Conservation (phyloP, 2,329 filamentous ascomycete genomes). For the Pseudocercospora crystallina region DNA sequence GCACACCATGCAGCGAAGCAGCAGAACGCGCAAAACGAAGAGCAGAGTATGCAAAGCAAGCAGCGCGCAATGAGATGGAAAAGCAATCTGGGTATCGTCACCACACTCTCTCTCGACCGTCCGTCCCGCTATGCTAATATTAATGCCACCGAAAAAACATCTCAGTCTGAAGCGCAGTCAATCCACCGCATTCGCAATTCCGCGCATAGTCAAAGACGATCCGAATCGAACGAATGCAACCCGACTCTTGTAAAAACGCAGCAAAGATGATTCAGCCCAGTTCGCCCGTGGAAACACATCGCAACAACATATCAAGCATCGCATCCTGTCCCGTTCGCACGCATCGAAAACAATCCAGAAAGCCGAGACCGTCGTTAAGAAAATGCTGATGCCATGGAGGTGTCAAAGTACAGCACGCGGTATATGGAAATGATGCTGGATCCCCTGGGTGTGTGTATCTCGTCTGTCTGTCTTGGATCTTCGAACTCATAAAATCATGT, state of each 20-base stretch:
- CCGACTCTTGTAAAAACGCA: neutral
- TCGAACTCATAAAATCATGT: neutral
- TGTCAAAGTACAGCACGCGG: too few species aligned
- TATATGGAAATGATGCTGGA: too few species aligned
- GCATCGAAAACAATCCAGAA: neutral
- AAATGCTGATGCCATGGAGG: neutral
- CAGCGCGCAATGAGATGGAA: neutral
- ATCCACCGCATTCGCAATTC: too few species aligned
- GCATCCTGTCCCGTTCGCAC: too few species aligned
- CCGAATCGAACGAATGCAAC: conserved; percentile 3
- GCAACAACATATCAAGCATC: neutral
- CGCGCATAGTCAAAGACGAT: neutral
- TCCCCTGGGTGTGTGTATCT: too few species aligned
- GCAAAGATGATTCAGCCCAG: neutral
- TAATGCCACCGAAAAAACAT: conserved; percentile 16
- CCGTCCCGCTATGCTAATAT: conserved; percentile 20
- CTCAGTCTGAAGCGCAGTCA: neutral
- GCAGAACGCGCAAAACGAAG: neutral
- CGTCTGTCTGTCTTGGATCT: too few species aligned
- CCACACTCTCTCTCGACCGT: conserved; percentile 9
- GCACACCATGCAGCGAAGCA: neutral
- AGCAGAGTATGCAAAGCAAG: neutral
- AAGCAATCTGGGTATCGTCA: conserved; percentile 25
- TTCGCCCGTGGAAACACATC: neutral
- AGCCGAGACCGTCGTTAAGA: conserved; percentile 3